Percentiles rank a stretch among this genome's conserved stretches.
Conservation (phyloP, 805 yeast species). For the Wickerhamomyces rabaulensis region DNA sequence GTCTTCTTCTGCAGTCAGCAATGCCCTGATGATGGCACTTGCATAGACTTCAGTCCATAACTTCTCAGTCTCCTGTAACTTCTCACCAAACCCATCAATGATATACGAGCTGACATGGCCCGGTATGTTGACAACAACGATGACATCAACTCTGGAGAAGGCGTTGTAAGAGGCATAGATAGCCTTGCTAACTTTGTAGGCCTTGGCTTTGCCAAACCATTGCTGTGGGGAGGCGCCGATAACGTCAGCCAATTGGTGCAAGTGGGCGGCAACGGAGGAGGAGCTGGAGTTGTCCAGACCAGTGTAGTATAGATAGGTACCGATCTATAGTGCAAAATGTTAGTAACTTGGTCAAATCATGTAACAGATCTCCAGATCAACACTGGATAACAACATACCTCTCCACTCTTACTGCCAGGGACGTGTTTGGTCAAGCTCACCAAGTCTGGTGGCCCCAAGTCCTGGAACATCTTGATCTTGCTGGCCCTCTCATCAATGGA, state of each 20-base stretch:
- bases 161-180: slow-evolving; percentile 71
- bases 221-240: slow-evolving; percentile 58
- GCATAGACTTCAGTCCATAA: slow-evolving; percentile 51
- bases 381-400: slow-evolving; percentile 5
- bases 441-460: slow-evolving; percentile 74
- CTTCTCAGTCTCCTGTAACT: slow-evolving; percentile 42
- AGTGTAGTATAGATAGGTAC: slow-evolving; percentile 67
- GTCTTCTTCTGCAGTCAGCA: slow-evolving; percentile 66
- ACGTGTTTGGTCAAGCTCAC: slow-evolving; percentile 50
- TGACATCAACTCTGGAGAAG: slow-evolving; percentile 60
- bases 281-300: slow-evolving; percentile 75
- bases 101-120: slow-evolving; percentile 61
- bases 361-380: no score
- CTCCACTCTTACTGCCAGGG: slow-evolving; percentile 47
- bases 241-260: slow-evolving; percentile 61
- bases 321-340: slow-evolving; percentile 30
- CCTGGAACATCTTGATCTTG: slow-evolving; percentile 52
- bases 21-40: slow-evolving; percentile 67
- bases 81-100: slow-evolving; percentile 41
- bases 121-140: slow-evolving; percentile 70
- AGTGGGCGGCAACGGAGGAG: slow-evolving; percentile 71
- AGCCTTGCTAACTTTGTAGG: slow-evolving; percentile 67
- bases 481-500: slow-evolving; percentile 62
- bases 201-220: slow-evolving; percentile 76
- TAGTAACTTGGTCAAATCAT: slow-evolving; percentile 2